Base-by-base conservation (phyloP, 1,284 basidiomycete species). In the Papiliotrema laurentii region DNA sequence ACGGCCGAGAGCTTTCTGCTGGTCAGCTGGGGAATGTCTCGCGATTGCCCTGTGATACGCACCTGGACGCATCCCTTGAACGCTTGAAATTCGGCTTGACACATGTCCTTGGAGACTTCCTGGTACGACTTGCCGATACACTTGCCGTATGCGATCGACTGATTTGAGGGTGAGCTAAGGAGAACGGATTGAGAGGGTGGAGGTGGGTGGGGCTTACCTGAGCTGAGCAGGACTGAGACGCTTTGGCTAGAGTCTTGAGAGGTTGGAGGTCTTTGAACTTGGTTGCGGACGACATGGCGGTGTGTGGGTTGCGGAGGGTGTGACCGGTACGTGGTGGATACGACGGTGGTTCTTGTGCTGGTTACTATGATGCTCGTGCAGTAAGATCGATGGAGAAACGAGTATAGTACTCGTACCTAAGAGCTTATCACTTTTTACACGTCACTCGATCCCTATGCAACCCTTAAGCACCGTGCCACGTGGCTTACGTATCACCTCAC, bases 61-160 rank as follows among this genome's bases (percentile, higher is more conserved):
- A 74, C 74, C 60, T 74, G 69, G 4, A 76, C 71, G 59, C 76
- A 77, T 4, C 65, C 64, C 56, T 71, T 73, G 67, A 77, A 77
- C n/a, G 69, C 70, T 36, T 54, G 46, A 45, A 76, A 76, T 57
- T 77, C 76, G 6, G 57, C 54, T 19, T 63, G 63, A 48, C 76
- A 77, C 74, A 76, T 76, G 27, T 66, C 70, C 37, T 69, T 69
- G 16, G 64, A 64, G 5, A 76, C 74, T 19, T 76, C 76, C 34
- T 68, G 59, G 51, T 77, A 77, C 19, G 59, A 56, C 9, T 58
- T 58, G 26, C 75, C 72, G 31, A 77, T 69, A 54, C 76, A 77
- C 53, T 71, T 63, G 31, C 75, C 75, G 55, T 77, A 76, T 5
- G 64, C 69, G 1, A 71, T 36, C 0, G 73, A 73, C 75, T 77